Evolutionary conservation across 768 basidiomycete genomes (phyloP).

Genomic region (Candolleomyces efflorescens): DNA sequence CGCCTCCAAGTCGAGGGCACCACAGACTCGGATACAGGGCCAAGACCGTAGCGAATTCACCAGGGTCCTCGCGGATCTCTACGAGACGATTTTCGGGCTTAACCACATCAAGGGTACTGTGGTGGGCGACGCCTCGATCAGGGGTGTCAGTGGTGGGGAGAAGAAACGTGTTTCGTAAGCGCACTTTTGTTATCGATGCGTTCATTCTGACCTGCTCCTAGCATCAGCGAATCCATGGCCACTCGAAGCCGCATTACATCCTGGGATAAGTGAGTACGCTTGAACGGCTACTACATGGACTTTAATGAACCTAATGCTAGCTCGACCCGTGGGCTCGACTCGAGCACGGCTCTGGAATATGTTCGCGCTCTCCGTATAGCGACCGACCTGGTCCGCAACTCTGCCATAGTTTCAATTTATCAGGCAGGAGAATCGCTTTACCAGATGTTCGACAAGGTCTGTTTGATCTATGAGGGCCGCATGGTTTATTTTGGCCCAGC

Average conservation of each 20-base stretch:
- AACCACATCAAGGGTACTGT: constrained; percentile 65
- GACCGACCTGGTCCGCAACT: constrained; percentile 48
- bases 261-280: constrained; percentile 68
- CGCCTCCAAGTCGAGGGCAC: constrained; percentile 64
- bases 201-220: constrained; percentile 4
- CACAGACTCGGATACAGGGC: constrained; percentile 44
- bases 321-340: constrained; percentile 60
- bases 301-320: constrained; percentile 29
- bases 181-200: neutral
- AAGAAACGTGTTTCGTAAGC: constrained; percentile 72
- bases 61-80: constrained; percentile 46
- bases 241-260: constrained; percentile 57
- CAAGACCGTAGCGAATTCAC: constrained; percentile 40
- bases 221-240: constrained; percentile 53
- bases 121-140: constrained; percentile 73
- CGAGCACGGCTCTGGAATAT: constrained; percentile 73
- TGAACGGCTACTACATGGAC: neutral
- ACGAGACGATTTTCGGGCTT: constrained; percentile 72
- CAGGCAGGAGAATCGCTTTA: constrained; percentile 75
- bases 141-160: constrained; percentile 75
- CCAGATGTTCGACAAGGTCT: constrained; percentile 65
- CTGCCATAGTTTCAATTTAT: constrained; percentile 79
- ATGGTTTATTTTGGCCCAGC: constrained; percentile 78
- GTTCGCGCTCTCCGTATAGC: constrained; percentile 60
- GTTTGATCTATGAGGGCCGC: constrained; percentile 69